Evolutionary conservation across 2,329 filamentous ascomycete genomes (phyloP), one percentile per base, ranked within the genome.

Genomic region (Juglanconis sp.): DNA sequence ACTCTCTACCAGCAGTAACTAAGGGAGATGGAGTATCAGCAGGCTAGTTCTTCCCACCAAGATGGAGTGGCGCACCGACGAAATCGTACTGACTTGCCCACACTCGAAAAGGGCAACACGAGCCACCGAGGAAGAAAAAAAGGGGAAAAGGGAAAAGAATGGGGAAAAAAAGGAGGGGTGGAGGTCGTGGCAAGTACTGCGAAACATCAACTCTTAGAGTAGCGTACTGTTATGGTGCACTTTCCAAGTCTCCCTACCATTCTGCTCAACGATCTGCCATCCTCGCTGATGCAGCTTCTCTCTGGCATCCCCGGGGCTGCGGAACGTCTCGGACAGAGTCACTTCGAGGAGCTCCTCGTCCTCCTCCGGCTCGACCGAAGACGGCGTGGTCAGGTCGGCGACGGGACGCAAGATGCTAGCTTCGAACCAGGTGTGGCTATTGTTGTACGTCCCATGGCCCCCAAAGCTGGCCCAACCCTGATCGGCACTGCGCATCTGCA

Each of bases 341-440:
- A 17, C 2, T 4, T 47, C 49, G 13, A 58, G 49, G 7, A 32
- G 24, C 13, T 32, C 31, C 24, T 24, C 24, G 24, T 24, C 3
- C 8, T 17, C 7, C 13, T 24, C 5, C 7, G 3, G 4, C 32
- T 31, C 15, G 40, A 13, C 11, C 42, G 0, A 24, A 24, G 24
- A 24, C 24, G 24, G 24, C 24, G 24, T 24, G 24, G 24, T 7
- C 5, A 3, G 24, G 48, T 32, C 13, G 30, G 1, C 10, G 5
- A 58, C 30, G 9, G 61, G 66, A 13, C 61, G 61, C 13, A 66
- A 56, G 46, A 68, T 66, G 47, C 64, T 65, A n/a, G 50, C 63
- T 10, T 65, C 65, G 53, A 60, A 66, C 63, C 64, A 66, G 3
- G 66, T 65, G 40, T 67, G 63, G 24, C 66, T 66, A 48, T 66